A percentile compares a stretch with the other conserved stretches of the same genome.
phyloP scores from a whole-genome alignment of 2,329 filamentous ascomycete genomes.

The Beauveria sp. region DNA sequence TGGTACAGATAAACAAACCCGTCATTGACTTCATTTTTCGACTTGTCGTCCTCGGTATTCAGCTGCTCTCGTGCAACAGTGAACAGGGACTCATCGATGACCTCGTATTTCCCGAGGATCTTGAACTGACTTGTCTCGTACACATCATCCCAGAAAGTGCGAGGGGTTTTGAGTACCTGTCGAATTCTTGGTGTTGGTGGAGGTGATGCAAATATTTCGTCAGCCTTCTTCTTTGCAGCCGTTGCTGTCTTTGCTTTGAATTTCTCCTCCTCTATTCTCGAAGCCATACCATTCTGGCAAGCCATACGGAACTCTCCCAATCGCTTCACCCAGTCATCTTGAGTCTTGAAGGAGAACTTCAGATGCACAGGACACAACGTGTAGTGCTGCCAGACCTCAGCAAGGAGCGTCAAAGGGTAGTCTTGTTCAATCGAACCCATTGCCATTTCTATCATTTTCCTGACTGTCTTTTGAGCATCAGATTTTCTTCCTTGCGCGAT shows the following conservation, averaged over 20 bases:
- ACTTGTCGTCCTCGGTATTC: constrained; percentile 17
- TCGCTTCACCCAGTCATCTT: neutral
- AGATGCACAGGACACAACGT: neutral
- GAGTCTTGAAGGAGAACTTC: neutral
- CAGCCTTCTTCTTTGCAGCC: neutral
- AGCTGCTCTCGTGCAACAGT: neutral
- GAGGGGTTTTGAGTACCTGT: too few species aligned
- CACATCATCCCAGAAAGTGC: neutral
- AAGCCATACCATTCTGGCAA: neutral
- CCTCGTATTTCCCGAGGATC: neutral
- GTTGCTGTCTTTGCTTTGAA: neutral
- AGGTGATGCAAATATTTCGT: neutral
- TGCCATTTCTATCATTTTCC: neutral
- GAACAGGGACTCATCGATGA: neutral
- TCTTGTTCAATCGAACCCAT: neutral
- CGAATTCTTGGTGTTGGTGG: neutral
- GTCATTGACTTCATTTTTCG: constrained; percentile 28
- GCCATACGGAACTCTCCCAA: neutral
- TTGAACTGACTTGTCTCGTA: neutral
- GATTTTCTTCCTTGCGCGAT: neutral
- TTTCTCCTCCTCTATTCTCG: neutral
- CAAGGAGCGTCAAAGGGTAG: neutral
- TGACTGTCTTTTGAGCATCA: neutral
- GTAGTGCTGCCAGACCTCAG: neutral
- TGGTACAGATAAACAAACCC: constrained; percentile 13